Evolutionary conservation across 73 alveolate genomes (phyloP).

Genomic region (Paramecium primaurelia): DNA sequence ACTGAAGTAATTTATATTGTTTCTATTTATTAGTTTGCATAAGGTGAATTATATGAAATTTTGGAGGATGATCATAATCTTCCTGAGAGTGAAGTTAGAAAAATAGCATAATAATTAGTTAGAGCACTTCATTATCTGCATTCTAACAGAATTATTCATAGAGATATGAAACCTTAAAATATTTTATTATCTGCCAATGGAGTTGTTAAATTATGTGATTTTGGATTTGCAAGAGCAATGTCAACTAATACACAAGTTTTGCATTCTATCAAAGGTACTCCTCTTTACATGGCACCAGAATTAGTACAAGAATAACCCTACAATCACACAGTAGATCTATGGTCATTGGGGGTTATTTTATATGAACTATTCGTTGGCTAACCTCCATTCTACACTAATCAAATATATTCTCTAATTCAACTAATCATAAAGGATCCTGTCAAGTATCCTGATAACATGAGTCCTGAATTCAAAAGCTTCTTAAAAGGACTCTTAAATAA

Average conservation of each 20-base stretch:
- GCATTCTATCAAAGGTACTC: slow-evolving; percentile 99
- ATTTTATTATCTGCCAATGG: slow-evolving; percentile 97
- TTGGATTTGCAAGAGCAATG: slow-evolving; percentile 99
- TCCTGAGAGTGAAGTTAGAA: slow-evolving; percentile 98
- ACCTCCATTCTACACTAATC: slow-evolving; percentile 99
- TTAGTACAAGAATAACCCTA: slow-evolving; percentile 97
- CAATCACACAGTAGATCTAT: slow-evolving; percentile 98
- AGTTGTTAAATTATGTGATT: slow-evolving; percentile 98
- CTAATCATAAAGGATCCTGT: slow-evolving; percentile 97
- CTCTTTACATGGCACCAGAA: slow-evolving; percentile 99
- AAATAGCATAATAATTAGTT: slow-evolving; percentile 96
- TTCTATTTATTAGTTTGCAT: slow-evolving; percentile 76
- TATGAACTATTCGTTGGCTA: slow-evolving; percentile 99
- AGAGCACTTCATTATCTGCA: slow-evolving; percentile 93
- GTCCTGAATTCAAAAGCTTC: slow-evolving; percentile 94
- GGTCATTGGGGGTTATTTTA: slow-evolving; percentile 99
- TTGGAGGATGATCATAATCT: slow-evolving; percentile 98
- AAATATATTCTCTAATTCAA: slow-evolving; percentile 92
- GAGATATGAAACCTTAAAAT: slow-evolving; percentile 99
- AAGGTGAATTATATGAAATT: slow-evolving; percentile 99
- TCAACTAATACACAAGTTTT: slow-evolving; percentile 94
- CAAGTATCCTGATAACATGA: slow-evolving; percentile 96
- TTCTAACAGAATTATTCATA: slow-evolving; percentile 95
- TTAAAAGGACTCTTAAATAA: slow-evolving; percentile 97
- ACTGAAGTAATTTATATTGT: slow-evolving; percentile 76